Percentiles rank a stretch among this genome's conserved stretches.
These are phyloP conservation scores for Ganoderma leucocontextum DNA, from an alignment of 1,284 basidiomycete genomes.

Conservation along the genomic window DNA sequence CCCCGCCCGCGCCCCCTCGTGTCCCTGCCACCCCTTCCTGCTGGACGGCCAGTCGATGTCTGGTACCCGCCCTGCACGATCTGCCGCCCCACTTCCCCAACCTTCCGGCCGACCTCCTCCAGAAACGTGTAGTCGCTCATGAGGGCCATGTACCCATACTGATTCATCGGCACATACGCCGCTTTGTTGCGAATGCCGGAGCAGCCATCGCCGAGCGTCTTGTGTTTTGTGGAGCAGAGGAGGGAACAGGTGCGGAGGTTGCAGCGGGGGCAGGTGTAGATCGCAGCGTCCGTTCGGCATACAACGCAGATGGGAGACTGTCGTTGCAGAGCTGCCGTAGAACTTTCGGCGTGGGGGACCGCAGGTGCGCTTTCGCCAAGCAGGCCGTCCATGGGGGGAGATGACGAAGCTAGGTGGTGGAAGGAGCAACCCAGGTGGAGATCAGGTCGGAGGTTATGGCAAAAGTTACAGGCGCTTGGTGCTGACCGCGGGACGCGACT, in stretches of 20 bases:
- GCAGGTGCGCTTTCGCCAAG: not conserved
- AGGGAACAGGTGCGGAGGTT: slow-evolving; percentile 75
- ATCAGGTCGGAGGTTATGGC: too few relatives aligned
- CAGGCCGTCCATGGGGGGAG: slow-evolving; percentile 18
- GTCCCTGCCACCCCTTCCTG: slow-evolving; percentile 33
- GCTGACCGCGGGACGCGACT: slow-evolving; percentile 14
- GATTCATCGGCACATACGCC: slow-evolving; percentile 79
- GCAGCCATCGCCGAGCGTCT: slow-evolving; percentile 64
- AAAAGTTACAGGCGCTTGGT: slow-evolving; percentile 3
- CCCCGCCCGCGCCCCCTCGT: slow-evolving; percentile 32
- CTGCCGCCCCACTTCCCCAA: slow-evolving; percentile 75
- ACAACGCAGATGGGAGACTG: slow-evolving; percentile 52
- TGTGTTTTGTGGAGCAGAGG: slow-evolving; percentile 77
- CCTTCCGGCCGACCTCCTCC: slow-evolving; percentile 80
- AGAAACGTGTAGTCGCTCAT: slow-evolving; percentile 88
- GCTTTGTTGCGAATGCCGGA: slow-evolving; percentile 79
- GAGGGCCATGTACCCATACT: slow-evolving; percentile 83
- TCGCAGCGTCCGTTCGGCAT: slow-evolving; percentile 56
- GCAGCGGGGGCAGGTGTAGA: slow-evolving; percentile 89
- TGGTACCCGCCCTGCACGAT: slow-evolving; percentile 65
- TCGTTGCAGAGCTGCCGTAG: slow-evolving; percentile 20
- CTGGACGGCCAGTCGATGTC: slow-evolving; percentile 17
- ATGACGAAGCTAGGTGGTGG: not conserved
- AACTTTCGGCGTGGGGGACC: slow-evolving; percentile 26
- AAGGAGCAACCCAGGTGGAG: not conserved